Evolutionary conservation across 2,329 filamentous ascomycete genomes (phyloP).

Genomic region (Dactylellina haptotyla): DNA sequence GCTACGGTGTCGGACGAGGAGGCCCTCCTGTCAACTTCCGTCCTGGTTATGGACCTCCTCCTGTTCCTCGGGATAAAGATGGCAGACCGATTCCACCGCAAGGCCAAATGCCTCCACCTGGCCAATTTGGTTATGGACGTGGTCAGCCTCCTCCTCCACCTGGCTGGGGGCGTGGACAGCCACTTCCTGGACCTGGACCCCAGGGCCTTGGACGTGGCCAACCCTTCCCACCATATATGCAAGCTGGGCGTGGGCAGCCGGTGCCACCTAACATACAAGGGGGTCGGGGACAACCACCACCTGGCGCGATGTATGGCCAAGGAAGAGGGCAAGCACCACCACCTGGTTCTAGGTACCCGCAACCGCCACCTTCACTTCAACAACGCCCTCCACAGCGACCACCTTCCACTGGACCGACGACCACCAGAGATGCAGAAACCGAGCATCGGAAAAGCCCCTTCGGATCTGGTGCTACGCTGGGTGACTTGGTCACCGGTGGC

Average conservation of each 20-base stretch:
- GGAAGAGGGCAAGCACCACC: slow-evolving; percentile 31
- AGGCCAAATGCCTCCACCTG: slow-evolving; percentile 17
- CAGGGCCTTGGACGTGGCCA: slow-evolving; percentile 15
- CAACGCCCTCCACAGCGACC: slow-evolving; percentile 23
- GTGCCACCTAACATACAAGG: slow-evolving; percentile 3
- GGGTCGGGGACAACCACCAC: slow-evolving; percentile 28
- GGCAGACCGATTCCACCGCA: slow-evolving; percentile 27
- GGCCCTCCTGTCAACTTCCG: slow-evolving; percentile 7
- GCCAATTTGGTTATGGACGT: slow-evolving; percentile 26
- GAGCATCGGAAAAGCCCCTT: slow-evolving; percentile 33
- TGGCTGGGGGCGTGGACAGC: slow-evolving; percentile 17
- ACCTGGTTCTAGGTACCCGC: slow-evolving; percentile 3
- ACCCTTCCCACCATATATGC: not conserved
- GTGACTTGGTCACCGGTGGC: slow-evolving; percentile 30
- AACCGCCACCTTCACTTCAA: slow-evolving; percentile 5
- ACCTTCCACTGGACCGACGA: slow-evolving; percentile 4
- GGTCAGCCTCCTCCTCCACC: slow-evolving; percentile 8
- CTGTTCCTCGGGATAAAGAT: slow-evolving; percentile 11
- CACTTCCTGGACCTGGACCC: slow-evolving; percentile 1
- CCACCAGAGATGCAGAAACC: slow-evolving; percentile 26
- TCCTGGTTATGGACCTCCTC: slow-evolving; percentile 26
- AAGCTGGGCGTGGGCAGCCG: slow-evolving; percentile 16
- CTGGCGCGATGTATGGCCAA: slow-evolving; percentile 6
- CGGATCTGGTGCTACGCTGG: slow-evolving; percentile 19
- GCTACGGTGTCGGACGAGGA: slow-evolving; percentile 17